phyloP scores from a whole-genome alignment of 78 protist species.

The Anaeramoeba flamelloides region DNA sequence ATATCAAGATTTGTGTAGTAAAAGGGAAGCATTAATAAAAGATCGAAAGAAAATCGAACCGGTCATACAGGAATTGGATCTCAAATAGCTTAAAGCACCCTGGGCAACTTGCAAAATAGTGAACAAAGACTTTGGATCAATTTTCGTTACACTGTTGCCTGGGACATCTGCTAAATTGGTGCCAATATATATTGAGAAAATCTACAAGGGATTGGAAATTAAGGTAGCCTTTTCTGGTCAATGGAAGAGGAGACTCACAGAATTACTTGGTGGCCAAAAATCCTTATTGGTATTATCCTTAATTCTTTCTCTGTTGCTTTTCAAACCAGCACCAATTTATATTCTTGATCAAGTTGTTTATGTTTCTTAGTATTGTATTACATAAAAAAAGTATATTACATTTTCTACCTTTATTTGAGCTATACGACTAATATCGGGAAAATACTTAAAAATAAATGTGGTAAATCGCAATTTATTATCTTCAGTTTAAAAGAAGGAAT shows the following conservation, averaged over 20 bases:
- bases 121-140: slow-evolving; percentile 52
- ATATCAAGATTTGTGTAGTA: not conserved
- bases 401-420: slow-evolving; percentile 34
- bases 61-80: not conserved
- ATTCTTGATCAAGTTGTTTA: slow-evolving; percentile 98
- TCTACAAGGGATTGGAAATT: slow-evolving; percentile 46
- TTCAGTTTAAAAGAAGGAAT: slow-evolving; percentile 60
- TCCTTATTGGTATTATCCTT: slow-evolving; percentile 91
- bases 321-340: slow-evolving; percentile 98
- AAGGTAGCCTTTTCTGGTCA: slow-evolving; percentile 74
- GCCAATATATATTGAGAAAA: slow-evolving; percentile 29
- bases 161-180: slow-evolving; percentile 56
- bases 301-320: slow-evolving; percentile 73
- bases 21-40: not conserved
- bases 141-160: slow-evolving; percentile 82
- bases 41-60: not conserved
- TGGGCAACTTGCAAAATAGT: not conserved
- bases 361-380: slow-evolving; percentile 91
- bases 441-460: too few relatives aligned
- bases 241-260: slow-evolving; percentile 90
- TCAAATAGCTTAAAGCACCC: not conserved
- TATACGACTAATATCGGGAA: too few relatives aligned
- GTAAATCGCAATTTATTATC: slow-evolving; percentile 44
- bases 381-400: slow-evolving; percentile 77
- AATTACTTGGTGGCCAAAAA: slow-evolving; percentile 91